Percentiles rank a stretch among this genome's conserved stretches.
Conservation (phyloP, 2,329 filamentous ascomycete genomes). For the Colletotrichum abscissum region DNA sequence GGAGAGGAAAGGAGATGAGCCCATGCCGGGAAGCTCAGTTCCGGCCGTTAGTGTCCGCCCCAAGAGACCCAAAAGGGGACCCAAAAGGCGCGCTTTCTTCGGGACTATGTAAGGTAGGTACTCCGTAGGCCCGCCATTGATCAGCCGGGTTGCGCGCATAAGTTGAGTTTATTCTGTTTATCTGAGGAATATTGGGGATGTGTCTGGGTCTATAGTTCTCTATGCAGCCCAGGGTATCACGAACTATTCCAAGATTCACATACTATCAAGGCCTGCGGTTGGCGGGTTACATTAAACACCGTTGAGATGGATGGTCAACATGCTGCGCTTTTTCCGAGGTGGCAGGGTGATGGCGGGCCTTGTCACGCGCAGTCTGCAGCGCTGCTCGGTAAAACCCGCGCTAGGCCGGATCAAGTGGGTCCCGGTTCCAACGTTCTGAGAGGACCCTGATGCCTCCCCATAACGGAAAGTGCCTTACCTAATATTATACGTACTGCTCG, state of each 20-base stretch:
- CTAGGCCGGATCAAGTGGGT: conserved; percentile 19
- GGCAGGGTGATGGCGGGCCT: neutral
- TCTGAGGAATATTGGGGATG: neutral
- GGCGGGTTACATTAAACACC: neutral
- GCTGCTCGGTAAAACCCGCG: conserved; percentile 2
- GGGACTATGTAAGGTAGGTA: neutral
- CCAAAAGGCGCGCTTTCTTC: neutral
- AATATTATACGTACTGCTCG: neutral
- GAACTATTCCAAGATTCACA: neutral
- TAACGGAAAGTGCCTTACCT: neutral
- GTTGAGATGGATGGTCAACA: neutral
- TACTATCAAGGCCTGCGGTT: neutral
- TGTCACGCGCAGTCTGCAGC: neutral
- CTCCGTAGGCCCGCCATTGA: too few relatives aligned
- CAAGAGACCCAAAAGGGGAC: neutral
- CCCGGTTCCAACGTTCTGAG: conserved; percentile 10
- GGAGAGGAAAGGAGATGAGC: conserved; percentile 26
- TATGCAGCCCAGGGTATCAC: neutral
- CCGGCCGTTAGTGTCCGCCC: conserved; percentile 23
- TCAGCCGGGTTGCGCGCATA: neutral
- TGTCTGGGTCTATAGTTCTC: neutral
- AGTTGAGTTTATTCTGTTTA: neutral
- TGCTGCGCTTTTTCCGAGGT: neutral
- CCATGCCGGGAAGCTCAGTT: conserved; percentile 33
- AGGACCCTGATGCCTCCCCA: neutral